Base-by-base conservation (phyloP, 257 asterid genomes). In the Hygrophila difformis region DNA sequence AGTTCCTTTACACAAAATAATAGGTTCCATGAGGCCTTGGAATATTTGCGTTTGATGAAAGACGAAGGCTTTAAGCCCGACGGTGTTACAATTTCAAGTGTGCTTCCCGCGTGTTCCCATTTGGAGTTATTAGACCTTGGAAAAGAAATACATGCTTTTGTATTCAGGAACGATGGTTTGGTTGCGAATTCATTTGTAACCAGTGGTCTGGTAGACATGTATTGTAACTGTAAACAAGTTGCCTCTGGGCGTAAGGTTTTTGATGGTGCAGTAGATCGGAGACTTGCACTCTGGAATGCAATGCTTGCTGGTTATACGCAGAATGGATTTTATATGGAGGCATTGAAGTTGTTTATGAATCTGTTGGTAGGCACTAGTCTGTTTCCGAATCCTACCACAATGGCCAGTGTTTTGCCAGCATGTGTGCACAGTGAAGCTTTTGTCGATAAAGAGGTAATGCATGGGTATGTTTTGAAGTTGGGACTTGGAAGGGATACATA, bases 401-500 rank as follows among this genome's bases (percentile, higher is more conserved):
- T 87, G 78, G 81, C 97, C 47, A 79, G 97, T 57, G 79, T 83
- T 57, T 73, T 87, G 52, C 97, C 97, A 9, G 89, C 97, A 49
- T 77, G 87, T 55, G 89, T 80, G 57, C 94, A 87, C 41, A 75
- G 76, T 29, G 66, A 77, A 58, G 64, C 63, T 57, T 87, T 83
- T 70, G 39, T 41, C 8, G 70, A 71, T 40, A 83, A 83, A 76
- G 79, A 83, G 69, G 77, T 59, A 12, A 71, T 83, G 66, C 97
- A 87, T 54, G 93, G 91, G 43, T 87, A 75, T 62, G 82, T 78
- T 39, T 49, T 75, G 67, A 87, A 87, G 72, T 39, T 79, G 66
- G 93, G 94, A 12, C 70, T 87, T 33, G 51, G 73, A 44, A 47
- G 60, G 44, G 76, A 87, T 39, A 67, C 61, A 47, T 87, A 74